phyloP scores from a whole-genome alignment of 148 eudicot species.

The Amaranthus cruentus region DNA sequence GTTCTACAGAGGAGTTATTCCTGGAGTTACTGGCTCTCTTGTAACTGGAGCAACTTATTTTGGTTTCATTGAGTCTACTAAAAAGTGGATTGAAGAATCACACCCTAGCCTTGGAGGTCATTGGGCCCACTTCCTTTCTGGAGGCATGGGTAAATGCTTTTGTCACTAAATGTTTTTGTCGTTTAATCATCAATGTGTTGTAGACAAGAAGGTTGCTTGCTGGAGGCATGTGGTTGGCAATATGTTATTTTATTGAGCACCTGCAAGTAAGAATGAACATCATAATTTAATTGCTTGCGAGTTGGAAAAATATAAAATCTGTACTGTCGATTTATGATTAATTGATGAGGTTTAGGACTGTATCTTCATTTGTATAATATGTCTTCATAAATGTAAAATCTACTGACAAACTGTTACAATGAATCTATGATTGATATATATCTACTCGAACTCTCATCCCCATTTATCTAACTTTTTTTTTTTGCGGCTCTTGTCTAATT shows the following conservation, averaged over 20 bases:
- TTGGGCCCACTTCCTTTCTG: conserved; percentile 90
- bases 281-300: background rate
- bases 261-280: background rate
- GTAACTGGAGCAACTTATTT: conserved; percentile 94
- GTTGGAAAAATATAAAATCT: background rate
- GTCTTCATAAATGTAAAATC: background rate
- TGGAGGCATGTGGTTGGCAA: background rate
- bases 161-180: conserved; percentile 1
- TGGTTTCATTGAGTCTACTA: conserved; percentile 91
- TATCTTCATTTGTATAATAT: background rate
- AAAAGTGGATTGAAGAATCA: conserved; percentile 78
- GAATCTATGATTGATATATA: background rate
- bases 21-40: conserved; percentile 86
- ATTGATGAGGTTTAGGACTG: background rate
- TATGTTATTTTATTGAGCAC: background rate
- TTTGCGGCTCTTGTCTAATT: too few relatives aligned
- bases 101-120: conserved; percentile 78
- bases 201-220: background rate
- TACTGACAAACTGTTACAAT: background rate
- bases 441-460: background rate
- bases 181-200: conserved; percentile 3
- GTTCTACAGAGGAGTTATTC: conserved; percentile 81
- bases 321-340: background rate
- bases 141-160: conserved; percentile 59
- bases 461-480: too few relatives aligned